Percentiles rank a stretch among this genome's conserved stretches.
phyloP scores from a whole-genome alignment of 2,329 filamentous ascomycete genomes.

The Ascomycota sp. region DNA sequence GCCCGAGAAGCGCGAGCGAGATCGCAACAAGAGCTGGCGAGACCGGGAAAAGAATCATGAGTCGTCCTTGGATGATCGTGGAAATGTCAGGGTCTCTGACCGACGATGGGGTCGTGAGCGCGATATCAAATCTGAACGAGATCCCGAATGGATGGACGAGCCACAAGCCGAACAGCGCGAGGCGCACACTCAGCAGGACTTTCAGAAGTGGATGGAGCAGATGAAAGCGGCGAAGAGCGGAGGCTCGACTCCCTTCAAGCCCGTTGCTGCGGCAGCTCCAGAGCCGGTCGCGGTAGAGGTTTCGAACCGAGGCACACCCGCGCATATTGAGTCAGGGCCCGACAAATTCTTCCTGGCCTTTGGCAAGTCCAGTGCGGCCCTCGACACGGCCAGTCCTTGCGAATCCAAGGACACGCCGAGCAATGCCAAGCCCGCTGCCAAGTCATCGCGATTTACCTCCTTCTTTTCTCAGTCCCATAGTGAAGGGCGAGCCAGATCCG shows the following conservation, averaged over 20 bases:
- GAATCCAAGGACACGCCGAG: constrained; percentile 20
- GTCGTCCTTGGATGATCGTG: constrained; percentile 31
- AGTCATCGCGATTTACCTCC: constrained; percentile 68
- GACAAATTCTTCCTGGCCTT: constrained; percentile 57
- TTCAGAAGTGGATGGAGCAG: constrained; percentile 79
- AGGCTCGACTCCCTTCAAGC: constrained; percentile 12
- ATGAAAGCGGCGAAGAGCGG: constrained; percentile 48
- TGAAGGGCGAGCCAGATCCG: constrained; percentile 26
- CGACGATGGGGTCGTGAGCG: constrained; percentile 34
- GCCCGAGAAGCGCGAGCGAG: constrained; percentile 26
- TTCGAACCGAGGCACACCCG: constrained; percentile 25
- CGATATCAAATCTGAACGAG: constrained; percentile 43
- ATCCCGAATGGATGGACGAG: constrained; percentile 79
- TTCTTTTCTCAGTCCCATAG: constrained; percentile 39
- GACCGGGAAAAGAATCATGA: constrained; percentile 23
- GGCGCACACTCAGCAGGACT: constrained; percentile 67
- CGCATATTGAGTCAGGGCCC: constrained; percentile 41
- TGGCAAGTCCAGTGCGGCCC: constrained; percentile 13
- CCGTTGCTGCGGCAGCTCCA: constrained; percentile 10
- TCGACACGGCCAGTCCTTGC: constrained; percentile 29
- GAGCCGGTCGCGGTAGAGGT: constrained; percentile 16
- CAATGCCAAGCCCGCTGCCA: constrained; percentile 33
- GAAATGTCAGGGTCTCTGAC: constrained; percentile 22
- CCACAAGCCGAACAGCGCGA: constrained; percentile 45
- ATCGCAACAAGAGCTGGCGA: constrained; percentile 38